Percentiles rank a stretch among this genome's conserved stretches.
These are phyloP conservation scores for Tuber calosporum DNA, from an alignment of 495 filamentous ascomycete genomes.

Conservation along the genomic window DNA sequence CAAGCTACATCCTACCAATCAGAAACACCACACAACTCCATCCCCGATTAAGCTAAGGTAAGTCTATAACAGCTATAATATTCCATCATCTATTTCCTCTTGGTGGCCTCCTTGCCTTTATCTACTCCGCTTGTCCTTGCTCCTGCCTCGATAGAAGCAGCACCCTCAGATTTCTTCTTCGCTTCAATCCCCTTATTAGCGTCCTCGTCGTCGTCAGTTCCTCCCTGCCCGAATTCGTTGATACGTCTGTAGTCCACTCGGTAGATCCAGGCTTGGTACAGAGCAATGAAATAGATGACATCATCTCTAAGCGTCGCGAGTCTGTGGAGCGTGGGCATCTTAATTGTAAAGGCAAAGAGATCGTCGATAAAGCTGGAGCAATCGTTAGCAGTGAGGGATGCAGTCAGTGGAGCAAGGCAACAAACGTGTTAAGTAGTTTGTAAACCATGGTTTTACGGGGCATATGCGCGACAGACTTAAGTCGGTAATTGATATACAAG, in stretches of 20 bases:
- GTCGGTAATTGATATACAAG: conserved; percentile 96
- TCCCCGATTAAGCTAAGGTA: neutral
- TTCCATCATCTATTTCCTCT: conserved; percentile 21
- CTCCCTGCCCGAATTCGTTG: conserved; percentile 97
- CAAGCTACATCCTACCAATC: neutral
- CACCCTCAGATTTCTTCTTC: conserved; percentile 42
- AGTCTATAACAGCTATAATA: neutral
- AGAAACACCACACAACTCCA: neutral
- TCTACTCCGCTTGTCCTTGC: conserved; percentile 17
- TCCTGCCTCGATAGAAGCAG: conserved; percentile 40
- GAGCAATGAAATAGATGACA: conserved; percentile 94
- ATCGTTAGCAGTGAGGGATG: conserved; percentile 14
- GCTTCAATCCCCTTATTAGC: conserved; percentile 45
- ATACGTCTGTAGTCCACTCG: conserved; percentile 85
- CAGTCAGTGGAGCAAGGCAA: conserved; percentile 25
- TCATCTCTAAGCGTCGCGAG: conserved; percentile 90
- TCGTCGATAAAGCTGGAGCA: conserved; percentile 67
- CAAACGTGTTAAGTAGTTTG: conserved; percentile 78
- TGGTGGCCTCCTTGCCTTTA: conserved; percentile 22
- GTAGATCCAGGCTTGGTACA: conserved; percentile 94
- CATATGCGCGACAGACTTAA: conserved; percentile 97
- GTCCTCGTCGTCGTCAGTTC: conserved; percentile 61
- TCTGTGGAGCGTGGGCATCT: conserved; percentile 95
- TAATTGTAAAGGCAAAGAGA: conserved; percentile 96
- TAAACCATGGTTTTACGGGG: conserved; percentile 92